Conservation (phyloP, 306 rosid species). For the Pterocarpus santalinus region DNA sequence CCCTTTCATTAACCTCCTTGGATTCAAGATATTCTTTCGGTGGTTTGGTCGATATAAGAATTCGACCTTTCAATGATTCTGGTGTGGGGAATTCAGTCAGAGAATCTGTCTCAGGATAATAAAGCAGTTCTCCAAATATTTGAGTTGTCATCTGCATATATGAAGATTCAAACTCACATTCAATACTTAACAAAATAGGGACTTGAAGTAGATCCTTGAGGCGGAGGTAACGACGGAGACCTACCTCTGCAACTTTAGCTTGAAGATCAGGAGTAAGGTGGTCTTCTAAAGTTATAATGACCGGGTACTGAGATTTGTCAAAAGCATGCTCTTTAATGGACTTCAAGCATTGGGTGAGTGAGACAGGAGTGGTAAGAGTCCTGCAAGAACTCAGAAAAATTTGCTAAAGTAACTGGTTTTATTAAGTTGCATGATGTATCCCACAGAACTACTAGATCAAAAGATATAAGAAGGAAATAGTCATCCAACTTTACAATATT, state of each 20-base stretch:
- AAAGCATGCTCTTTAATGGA: conserved; percentile 83
- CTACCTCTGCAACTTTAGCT: conserved; percentile 81
- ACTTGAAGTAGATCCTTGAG: not conserved
- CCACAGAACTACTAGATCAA: conserved; percentile 13
- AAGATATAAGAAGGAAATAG: conserved; percentile 17
- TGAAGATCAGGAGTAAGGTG: conserved; percentile 81
- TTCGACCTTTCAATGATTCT: conserved; percentile 71
- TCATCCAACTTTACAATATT: conserved; percentile 16
- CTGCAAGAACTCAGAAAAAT: conserved; percentile 53
- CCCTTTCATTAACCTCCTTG: conserved; percentile 46
- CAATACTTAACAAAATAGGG: conserved; percentile 23
- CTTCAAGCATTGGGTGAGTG: conserved; percentile 74
- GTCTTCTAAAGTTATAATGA: conserved; percentile 82
- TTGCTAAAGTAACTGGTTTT: conserved; percentile 16
- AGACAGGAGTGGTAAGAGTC: conserved; percentile 80
- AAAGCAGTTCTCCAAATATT: conserved; percentile 73
- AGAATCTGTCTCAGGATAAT: conserved; percentile 62
- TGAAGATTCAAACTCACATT: conserved; percentile 36
- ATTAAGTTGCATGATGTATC: conserved; percentile 7
- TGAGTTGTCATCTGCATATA: conserved; percentile 62
- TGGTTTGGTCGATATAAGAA: conserved; percentile 84
- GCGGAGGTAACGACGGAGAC: conserved; percentile 21
- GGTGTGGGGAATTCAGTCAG: conserved; percentile 75
- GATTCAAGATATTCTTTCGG: conserved; percentile 68
- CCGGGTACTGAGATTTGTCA: conserved; percentile 74